These are phyloP conservation scores for Dioscorea alata DNA, from an alignment of 106 monocot species.

Conservation along the genomic window DNA sequence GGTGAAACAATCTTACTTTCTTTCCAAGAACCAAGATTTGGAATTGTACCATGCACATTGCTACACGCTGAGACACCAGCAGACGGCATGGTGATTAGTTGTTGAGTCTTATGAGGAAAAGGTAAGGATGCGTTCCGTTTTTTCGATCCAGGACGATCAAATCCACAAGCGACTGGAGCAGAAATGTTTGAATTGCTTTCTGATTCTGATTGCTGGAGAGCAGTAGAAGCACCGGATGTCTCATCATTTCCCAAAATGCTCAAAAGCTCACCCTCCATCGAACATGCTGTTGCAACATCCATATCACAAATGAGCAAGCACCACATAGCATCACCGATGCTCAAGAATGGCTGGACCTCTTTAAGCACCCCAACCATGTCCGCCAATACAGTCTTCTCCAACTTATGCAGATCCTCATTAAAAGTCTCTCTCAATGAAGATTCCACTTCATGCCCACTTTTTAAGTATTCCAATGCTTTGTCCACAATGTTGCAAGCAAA, in stretches of 20 bases:
- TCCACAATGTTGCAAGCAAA: constrained; percentile 59
- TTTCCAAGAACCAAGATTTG: not conserved
- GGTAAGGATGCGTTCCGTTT: not conserved
- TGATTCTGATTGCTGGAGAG: constrained; percentile 14
- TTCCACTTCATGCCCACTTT: constrained; percentile 39
- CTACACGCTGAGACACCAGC: constrained; percentile 12
- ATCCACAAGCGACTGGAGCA: constrained; percentile 1
- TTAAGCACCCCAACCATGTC: constrained; percentile 71
- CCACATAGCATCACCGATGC: constrained; percentile 86
- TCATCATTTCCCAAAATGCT: constrained; percentile 22
- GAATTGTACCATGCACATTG: not conserved
- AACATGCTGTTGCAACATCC: constrained; percentile 72
- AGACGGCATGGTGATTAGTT: constrained; percentile 12
- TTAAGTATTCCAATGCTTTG: constrained; percentile 53
- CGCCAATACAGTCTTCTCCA: constrained; percentile 51
- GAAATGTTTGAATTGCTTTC: constrained; percentile 9
- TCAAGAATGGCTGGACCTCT: constrained; percentile 61
- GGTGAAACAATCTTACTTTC: not conserved
- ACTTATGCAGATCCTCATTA: constrained; percentile 52
- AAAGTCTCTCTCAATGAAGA: constrained; percentile 29
- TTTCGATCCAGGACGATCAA: constrained; percentile 1
- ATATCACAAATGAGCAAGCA: constrained; percentile 76
- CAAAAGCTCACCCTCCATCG: constrained; percentile 34
- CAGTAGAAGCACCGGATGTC: constrained; percentile 3
- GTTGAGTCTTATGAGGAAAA: constrained; percentile 3